Conservation (phyloP, 371 early-diverging fungal species). For the Dichotomocladium elegans region DNA sequence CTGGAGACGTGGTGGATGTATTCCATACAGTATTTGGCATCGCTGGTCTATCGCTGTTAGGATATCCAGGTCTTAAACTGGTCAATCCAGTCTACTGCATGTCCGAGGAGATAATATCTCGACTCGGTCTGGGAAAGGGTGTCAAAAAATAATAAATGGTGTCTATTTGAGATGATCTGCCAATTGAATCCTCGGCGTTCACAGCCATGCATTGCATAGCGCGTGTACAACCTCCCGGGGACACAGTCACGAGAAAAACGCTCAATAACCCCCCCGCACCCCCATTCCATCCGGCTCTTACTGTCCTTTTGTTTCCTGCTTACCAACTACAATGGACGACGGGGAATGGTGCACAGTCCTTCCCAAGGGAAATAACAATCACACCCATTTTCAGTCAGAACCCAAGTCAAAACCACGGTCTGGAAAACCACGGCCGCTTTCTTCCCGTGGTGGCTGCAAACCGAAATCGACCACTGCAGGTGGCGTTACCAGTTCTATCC, state of each 20-base stretch:
- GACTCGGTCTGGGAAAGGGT: slow-evolving; percentile 9
- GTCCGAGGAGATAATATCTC: slow-evolving; percentile 68
- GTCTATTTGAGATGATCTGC: no score
- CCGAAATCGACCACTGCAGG: background rate
- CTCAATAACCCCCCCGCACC: no score
- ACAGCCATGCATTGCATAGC: no score
- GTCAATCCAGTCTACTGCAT: slow-evolving; percentile 95
- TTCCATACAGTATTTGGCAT: slow-evolving; percentile 98
- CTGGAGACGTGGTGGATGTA: slow-evolving; percentile 91
- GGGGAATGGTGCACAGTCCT: slow-evolving; percentile 15
- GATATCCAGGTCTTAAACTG: slow-evolving; percentile 64
- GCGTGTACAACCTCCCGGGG: no score
- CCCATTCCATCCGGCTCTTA: no score
- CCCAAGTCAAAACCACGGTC: background rate
- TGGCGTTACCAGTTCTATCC: background rate
- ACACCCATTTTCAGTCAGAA: background rate
- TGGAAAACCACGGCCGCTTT: background rate
- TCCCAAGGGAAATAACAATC: background rate
- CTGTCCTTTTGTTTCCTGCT: background rate
- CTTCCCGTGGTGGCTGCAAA: background rate
- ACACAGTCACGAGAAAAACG: no score
- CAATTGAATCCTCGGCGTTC: no score
- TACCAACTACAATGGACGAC: background rate
- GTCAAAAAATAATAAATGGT: background rate
- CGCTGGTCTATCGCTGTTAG: slow-evolving; percentile 84